Conservation (phyloP, 805 yeast genomes). For the Blastobotrys americana region DNA sequence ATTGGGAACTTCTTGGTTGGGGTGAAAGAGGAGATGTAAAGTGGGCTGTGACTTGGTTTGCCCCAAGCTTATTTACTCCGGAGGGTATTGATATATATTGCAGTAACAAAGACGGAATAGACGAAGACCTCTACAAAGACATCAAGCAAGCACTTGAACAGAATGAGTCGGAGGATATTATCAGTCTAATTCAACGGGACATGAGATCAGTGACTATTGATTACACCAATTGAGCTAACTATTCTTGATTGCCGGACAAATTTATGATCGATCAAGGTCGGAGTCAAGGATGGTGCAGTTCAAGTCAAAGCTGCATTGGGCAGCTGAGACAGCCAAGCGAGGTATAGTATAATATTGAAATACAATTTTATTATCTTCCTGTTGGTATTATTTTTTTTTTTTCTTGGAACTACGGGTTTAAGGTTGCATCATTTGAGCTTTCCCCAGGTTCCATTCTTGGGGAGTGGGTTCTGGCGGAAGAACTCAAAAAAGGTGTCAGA, state of each 20-base stretch:
- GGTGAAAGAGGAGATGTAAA: neutral
- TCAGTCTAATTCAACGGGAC: neutral
- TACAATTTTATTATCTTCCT: no score
- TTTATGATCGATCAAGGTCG: no score
- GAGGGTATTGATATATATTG: neutral
- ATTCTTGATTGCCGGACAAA: no score
- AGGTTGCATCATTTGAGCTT: no score
- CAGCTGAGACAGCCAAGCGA: neutral
- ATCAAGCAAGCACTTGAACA: neutral
- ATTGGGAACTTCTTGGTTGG: neutral
- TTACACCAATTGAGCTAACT: no score
- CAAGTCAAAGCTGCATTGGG: neutral
- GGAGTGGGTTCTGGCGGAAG: neutral
- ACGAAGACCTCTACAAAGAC: neutral
- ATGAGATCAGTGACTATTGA: neutral
- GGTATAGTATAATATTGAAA: no score
- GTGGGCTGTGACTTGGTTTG: neutral
- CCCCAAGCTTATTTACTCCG: neutral
- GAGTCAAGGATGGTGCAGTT: no score
- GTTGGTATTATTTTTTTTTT: no score
- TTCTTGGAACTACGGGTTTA: no score
- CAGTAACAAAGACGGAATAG: neutral
- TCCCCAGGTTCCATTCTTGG: constrained; percentile 1
- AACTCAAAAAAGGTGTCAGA: constrained; percentile 4
- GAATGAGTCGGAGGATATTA: neutral